Evolutionary conservation across 2,329 filamentous ascomycete species (phyloP), one percentile per base, ranked within the genome.

Genomic region (Remersonia thermophila): DNA sequence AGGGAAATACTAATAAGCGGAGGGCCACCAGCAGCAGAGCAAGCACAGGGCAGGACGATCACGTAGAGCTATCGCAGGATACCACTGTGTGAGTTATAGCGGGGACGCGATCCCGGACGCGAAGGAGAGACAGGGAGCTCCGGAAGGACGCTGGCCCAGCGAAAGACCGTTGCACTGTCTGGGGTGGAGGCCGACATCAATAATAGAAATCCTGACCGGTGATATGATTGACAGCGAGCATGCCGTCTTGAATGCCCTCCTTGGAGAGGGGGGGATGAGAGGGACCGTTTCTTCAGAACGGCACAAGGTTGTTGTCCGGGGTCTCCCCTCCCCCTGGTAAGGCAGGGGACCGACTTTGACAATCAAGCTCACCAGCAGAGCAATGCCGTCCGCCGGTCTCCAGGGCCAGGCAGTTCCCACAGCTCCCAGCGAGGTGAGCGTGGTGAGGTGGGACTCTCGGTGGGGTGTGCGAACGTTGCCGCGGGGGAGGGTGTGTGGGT

Each of bases 141-240:
- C 39, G 31, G 36, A 41, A 33, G 40, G 27, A 18, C 36, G 38
- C 35, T 9, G 20, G 20, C 20, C 34, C 33, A 40, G 33, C 20
- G 30, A 23, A 38, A 25, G 18, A 30, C 30, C 34, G 39, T 23
- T 35, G 14, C 17, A 14, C 16, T 40, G 27, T 32, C 33, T 30
- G 36, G 30, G 30, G 27, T 28, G 38, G 30, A 33, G 34, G 38
- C 27, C 34, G 42, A 25, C 32, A 37, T 37, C 28, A 45, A 47
- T 45, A 46, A 43, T 38, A 46, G 33, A 39, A 37, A n/a, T 27
- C 27, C 14, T 18, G 14, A 35, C 12, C 27, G 31, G 35, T 43
- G 41, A 43, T 47, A 43, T 46, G 45, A 50, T 46, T 47, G 41
- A 46, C 46, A 29, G 33, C 42, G 46, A 46, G 45, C 41, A 42